Percentiles rank a stretch among this genome's conserved stretches.
Conservation (phyloP, 257 asterid genomes). For the Solanum rostratum region DNA sequence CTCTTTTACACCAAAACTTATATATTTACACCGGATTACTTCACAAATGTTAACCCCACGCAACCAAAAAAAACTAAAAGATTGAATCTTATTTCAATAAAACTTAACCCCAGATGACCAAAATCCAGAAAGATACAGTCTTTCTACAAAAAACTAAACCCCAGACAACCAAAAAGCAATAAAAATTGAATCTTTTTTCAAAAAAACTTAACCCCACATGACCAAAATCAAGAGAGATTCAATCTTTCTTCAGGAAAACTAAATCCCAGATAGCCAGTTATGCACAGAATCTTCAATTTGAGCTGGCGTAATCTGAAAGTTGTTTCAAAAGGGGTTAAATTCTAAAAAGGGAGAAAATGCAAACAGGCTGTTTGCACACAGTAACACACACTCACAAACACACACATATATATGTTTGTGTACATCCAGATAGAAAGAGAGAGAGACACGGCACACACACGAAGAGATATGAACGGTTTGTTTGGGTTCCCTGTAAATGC, state of each 20-base stretch:
- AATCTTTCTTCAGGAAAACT: background rate
- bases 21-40: background rate
- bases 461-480: background rate
- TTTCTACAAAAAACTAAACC: background rate
- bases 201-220: background rate
- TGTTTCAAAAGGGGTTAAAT: background rate
- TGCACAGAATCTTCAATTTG: background rate
- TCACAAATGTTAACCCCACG: background rate
- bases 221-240: background rate
- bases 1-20: background rate
- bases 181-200: background rate
- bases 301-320: background rate
- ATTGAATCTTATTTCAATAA: background rate
- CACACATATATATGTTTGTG: background rate
- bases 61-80: background rate
- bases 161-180: background rate
- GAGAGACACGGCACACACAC: background rate
- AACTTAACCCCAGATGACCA: background rate
- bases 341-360: background rate
- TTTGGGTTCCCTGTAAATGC: background rate
- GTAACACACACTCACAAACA: background rate
- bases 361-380: background rate
- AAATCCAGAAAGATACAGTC: background rate
- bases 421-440: background rate
- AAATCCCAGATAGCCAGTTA: background rate